phyloP scores from a whole-genome alignment of 768 basidiomycete genomes.

The Candolleomyces eurysporus region DNA sequence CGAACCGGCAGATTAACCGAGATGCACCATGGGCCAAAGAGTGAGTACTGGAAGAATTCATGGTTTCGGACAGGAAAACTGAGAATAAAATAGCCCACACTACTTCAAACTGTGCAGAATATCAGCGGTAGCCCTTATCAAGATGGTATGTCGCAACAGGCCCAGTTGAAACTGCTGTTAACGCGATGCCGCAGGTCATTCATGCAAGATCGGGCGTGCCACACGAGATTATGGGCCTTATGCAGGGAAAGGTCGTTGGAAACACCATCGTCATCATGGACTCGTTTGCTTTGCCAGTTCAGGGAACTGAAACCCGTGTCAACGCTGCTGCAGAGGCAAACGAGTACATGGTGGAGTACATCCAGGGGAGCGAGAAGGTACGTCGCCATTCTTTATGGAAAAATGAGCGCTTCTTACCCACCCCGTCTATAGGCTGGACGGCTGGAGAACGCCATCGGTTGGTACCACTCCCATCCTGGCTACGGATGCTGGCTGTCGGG shows the following conservation, averaged over 20 bases:
- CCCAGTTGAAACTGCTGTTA: neutral
- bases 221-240: slow-evolving; percentile 99
- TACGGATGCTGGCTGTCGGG: slow-evolving; percentile 99
- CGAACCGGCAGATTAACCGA: slow-evolving; percentile 61
- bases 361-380: slow-evolving; percentile 78
- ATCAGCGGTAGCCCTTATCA: slow-evolving; percentile 91
- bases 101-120: slow-evolving; percentile 92
- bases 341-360: slow-evolving; percentile 98
- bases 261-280: slow-evolving; percentile 87
- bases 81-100: slow-evolving; percentile 50
- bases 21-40: slow-evolving; percentile 86
- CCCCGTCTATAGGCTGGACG: slow-evolving; percentile 61
- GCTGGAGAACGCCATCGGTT: slow-evolving; percentile 87
- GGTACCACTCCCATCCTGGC: slow-evolving; percentile 98
- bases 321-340: slow-evolving; percentile 95
- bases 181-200: slow-evolving; percentile 65
- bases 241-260: slow-evolving; percentile 93
- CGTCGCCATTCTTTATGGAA: slow-evolving; percentile 12
- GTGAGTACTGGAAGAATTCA: slow-evolving; percentile 39
- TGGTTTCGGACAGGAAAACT: neutral
- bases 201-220: slow-evolving; percentile 96
- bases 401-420: neutral
- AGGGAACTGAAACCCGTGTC: slow-evolving; percentile 97
- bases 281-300: slow-evolving; percentile 94
- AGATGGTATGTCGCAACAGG: slow-evolving; percentile 60